Base-by-base conservation (phyloP, 2,329 filamentous ascomycete species). In the Ceratocystis alfenasii region DNA sequence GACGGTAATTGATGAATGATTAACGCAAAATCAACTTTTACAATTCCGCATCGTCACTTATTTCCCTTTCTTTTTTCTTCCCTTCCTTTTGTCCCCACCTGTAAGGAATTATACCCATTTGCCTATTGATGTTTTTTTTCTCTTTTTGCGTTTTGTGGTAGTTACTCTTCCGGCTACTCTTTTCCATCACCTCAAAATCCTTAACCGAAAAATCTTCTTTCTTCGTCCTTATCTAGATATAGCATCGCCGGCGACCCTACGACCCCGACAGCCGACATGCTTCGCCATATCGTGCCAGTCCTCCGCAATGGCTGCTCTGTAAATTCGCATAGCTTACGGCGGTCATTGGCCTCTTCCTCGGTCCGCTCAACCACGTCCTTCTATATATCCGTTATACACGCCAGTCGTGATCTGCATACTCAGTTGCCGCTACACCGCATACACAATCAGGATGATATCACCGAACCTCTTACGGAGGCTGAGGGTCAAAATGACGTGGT, bases 281-380 rank as follows among this genome's bases (percentile, higher is more conserved):
- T 67, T 67, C 66, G 66, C 50, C 66, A 67, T 53, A 65, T 67
- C 33, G 66, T 67, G 63, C 66, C 66, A 33, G 63, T 67, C 5
- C 64, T 67, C 25, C 66, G 66, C 48, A 65, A 59, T 48, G 64
- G 63, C 46, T 67, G 46, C 46, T 65, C 28, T 22, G 12, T 33
- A 8, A 59, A 41, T 20, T 20, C 53, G 53, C 63, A 44, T 22
- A 22, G 12, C 10, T 50, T 65, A 15, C 63, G 41, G 55, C 44
- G 36, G 25, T 22, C 50, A n/a, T n/a, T 59, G 63, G 20, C 20
- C 6, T 20, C 44, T 30, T 41, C 41, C 41, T 48, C 63, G 36
- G 10, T 65, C 15, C 50, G 53, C 15, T 36, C 36, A 17, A 41
- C 48, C 48, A 45, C 63, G 7, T 57, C 63, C 15, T 44, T 59